phyloP scores from a whole-genome alignment of 495 filamentous ascomycete genomes.

The Penicillium soppii region DNA sequence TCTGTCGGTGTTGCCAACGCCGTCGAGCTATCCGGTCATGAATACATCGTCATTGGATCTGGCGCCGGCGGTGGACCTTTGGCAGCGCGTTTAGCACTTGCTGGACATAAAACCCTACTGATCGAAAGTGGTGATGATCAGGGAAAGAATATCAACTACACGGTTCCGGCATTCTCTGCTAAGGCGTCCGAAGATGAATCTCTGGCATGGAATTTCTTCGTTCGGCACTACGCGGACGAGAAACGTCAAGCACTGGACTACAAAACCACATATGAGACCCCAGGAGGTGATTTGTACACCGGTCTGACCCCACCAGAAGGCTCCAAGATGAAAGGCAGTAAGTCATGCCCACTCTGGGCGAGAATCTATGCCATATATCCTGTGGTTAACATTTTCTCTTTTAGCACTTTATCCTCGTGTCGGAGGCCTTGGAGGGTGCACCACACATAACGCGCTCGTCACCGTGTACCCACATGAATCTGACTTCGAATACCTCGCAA shows the following conservation, averaged over 20 bases:
- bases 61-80: slow-evolving; percentile 63
- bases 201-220: slow-evolving; percentile 46
- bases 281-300: slow-evolving; percentile 32
- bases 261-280: slow-evolving; percentile 43
- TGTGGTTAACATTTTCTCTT: no score
- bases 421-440: slow-evolving; percentile 44
- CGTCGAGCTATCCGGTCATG: no score
- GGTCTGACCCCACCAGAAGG: no score
- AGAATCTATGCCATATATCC: no score
- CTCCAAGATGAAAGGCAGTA: no score
- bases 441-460: slow-evolving; percentile 39
- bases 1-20: no score
- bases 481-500: slow-evolving; percentile 45
- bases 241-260: slow-evolving; percentile 36
- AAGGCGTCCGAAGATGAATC: slow-evolving; percentile 41
- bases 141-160: slow-evolving; percentile 33
- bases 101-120: slow-evolving; percentile 56
- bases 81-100: slow-evolving; percentile 57
- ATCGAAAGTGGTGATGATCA: slow-evolving; percentile 64
- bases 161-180: slow-evolving; percentile 38
- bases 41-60: slow-evolving; percentile 65
- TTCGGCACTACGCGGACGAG: slow-evolving; percentile 41
- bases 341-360: no score
- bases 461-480: slow-evolving; percentile 35
- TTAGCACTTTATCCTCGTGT: slow-evolving; percentile 45